Evolutionary conservation across 805 yeast species (phyloP).

Genomic region (Tetrapisispora fleetii): DNA sequence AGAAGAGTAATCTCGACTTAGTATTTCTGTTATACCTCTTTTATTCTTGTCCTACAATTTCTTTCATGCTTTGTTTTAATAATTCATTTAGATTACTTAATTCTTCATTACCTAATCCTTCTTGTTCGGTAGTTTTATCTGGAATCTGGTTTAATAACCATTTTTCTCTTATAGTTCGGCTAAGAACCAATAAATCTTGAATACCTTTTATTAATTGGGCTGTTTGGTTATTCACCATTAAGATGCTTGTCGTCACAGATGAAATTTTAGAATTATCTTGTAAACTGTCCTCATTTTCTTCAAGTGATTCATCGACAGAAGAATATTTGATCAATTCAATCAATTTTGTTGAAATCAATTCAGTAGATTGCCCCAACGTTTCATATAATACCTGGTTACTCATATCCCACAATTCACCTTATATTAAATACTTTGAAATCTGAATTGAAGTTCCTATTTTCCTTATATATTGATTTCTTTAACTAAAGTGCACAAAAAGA

Average conservation of each 20-base stretch:
- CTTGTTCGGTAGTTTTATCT: constrained; percentile 6
- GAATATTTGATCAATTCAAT: constrained; percentile 23
- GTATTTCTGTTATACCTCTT: too few species aligned
- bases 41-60: constrained; percentile 9
- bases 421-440: too few species aligned
- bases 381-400: constrained; percentile 25
- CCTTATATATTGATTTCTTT: too few species aligned
- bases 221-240: constrained; percentile 24
- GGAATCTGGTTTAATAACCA: constrained; percentile 29
- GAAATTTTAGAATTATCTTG: constrained; percentile 14
- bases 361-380: constrained; percentile 24
- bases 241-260: constrained; percentile 21
- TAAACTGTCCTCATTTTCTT: constrained; percentile 7
- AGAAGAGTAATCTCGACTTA: too few species aligned
- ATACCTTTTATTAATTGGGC: constrained; percentile 26
- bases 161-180: constrained; percentile 26
- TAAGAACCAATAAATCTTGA: constrained; percentile 26
- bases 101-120: constrained; percentile 7
- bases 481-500: too few species aligned
- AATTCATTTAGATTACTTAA: constrained; percentile 11
- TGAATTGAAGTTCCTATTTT: too few species aligned
- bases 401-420: too few species aligned
- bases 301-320: constrained; percentile 12
- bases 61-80: constrained; percentile 17
- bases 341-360: constrained; percentile 20